Base-by-base conservation (phyloP, 1,139 yeast species). In the Pichia cactophila region DNA sequence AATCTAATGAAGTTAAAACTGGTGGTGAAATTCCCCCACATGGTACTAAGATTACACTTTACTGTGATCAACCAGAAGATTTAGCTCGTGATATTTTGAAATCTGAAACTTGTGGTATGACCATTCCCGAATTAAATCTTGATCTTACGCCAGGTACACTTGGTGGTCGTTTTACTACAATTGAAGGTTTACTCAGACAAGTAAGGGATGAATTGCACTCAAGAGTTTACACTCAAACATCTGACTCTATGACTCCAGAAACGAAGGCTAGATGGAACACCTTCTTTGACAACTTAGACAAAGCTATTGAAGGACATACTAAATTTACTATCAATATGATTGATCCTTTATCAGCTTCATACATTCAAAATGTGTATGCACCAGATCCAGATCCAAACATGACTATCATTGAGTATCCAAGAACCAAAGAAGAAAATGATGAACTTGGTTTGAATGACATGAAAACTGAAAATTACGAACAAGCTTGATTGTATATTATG, bases 361-460 rank as follows among this genome's bases (percentile, higher is more conserved):
- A 94, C 63, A 85, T 94, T 57, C 99, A 94, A 70, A 94, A 94
- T 64, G 95, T 90, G 11, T 94, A 89, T 64, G 99, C 99, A 36
- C 99, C 99, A 26, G 99, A 94, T 67, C 79, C 79, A 42, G 98
- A 94, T 70, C 99, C 99, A 57, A 88, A 90, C 65, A 92, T 94
- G 97, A 74, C 67, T 38, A 78, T 86, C 56, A 96, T 85, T 68
- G 96, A 90, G 54, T 87, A 81, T 61, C 96, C 88, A 57, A 83
- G 98, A 72, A 82, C 95, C 7, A 71, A 74, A 47, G 84, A 83
- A 57, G 95, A 90, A 68, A 89, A 92, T 63, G 98, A 94, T 63
- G 92, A 84, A 48, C 77, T 92, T 59, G 99, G 99, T 33, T 74
- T 94, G 64, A 80, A 80, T 60, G 96, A 90, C 64, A 89, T 92